phyloP scores from a whole-genome alignment of 2,329 filamentous ascomycete species.

The Daldinia eschscholtzii region DNA sequence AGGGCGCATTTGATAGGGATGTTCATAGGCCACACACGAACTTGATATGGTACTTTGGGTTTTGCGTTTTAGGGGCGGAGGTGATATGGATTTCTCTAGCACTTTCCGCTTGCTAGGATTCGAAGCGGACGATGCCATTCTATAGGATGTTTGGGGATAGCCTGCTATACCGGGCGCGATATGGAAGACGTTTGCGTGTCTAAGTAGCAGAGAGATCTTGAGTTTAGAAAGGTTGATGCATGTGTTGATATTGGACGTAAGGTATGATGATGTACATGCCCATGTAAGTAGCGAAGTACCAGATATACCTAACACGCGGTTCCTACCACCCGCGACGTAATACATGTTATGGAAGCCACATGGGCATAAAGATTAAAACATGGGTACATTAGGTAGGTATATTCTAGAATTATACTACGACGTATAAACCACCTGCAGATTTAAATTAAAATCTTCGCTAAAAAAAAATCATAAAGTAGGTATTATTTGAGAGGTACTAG shows the following conservation, averaged over 20 bases:
- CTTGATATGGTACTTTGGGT: conserved; percentile 66
- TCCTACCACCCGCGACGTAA: not conserved
- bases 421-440: no score
- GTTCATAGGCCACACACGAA: conserved; percentile 49
- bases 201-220: not conserved
- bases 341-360: conserved; percentile 1
- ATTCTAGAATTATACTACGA: not conserved
- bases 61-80: conserved; percentile 66
- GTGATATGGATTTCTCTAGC: conserved; percentile 61
- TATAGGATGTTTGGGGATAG: not conserved
- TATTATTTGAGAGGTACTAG: no score
- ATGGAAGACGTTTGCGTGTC: conserved; percentile 2
- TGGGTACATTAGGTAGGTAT: no score
- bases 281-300: not conserved
- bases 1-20: not conserved
- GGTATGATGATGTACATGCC: not conserved
- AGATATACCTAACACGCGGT: not conserved
- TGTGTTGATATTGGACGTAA: not conserved
- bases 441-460: no score
- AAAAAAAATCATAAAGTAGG: no score
- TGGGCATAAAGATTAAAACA: not conserved
- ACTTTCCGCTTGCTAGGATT: conserved; percentile 47
- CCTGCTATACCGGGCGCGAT: not conserved
- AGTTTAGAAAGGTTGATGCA: not conserved
- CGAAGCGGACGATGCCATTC: conserved; percentile 35